phyloP scores from a whole-genome alignment of 2,329 filamentous ascomycete genomes.

The Hypoxylon sp. region DNA sequence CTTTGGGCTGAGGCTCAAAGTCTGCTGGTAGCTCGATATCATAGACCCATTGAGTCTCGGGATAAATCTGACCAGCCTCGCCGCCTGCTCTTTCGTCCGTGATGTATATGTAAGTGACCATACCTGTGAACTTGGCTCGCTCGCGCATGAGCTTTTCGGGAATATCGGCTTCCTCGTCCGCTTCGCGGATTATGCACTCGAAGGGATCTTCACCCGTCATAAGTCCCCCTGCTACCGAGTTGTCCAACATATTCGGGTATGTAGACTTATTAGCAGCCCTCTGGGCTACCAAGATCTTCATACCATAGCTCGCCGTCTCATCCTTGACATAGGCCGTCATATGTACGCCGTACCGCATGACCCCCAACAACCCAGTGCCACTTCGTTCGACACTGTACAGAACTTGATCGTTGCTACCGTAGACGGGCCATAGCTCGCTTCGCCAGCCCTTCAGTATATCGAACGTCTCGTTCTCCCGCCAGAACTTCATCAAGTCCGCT shows the following conservation, averaged over 20 bases:
- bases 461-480: constrained; percentile 80
- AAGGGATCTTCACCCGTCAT: constrained; percentile 83
- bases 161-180: constrained; percentile 88
- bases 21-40: constrained; percentile 82
- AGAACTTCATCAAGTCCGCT: constrained; percentile 71
- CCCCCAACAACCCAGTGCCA: constrained; percentile 79
- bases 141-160: constrained; percentile 76
- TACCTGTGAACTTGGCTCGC: constrained; percentile 71
- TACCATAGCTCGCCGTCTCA: constrained; percentile 61
- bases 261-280: constrained; percentile 84
- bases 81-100: constrained; percentile 82
- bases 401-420: constrained; percentile 70
- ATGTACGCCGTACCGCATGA: constrained; percentile 84
- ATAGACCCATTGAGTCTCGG: constrained; percentile 92
- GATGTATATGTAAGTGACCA: constrained; percentile 87
- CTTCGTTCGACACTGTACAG: constrained; percentile 83
- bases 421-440: constrained; percentile 84
- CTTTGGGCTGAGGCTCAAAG: constrained; percentile 79
- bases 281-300: constrained; percentile 88
- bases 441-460: constrained; percentile 83
- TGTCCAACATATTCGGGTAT: constrained; percentile 93
- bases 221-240: constrained; percentile 88
- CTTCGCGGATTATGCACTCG: constrained; percentile 87
- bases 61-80: constrained; percentile 85
- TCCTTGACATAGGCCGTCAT: constrained; percentile 78